Evolutionary conservation across 73 alveolate genomes (phyloP).

Genomic region (Blepharisma stoltei): DNA sequence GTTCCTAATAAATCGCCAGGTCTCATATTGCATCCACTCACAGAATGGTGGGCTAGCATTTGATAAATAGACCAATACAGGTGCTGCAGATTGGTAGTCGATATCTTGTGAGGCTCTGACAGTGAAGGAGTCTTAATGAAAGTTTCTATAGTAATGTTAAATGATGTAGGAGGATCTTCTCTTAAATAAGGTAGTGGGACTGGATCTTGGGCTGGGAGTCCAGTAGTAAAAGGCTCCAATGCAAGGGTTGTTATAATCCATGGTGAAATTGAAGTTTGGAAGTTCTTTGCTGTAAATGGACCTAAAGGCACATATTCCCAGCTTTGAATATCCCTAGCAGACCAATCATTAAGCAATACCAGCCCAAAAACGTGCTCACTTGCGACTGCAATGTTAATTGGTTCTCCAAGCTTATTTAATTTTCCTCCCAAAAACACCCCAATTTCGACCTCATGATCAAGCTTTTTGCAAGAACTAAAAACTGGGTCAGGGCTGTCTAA

Average conservation of each 20-base stretch:
- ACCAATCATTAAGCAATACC: conserved; percentile 91
- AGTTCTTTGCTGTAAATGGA: conserved; percentile 87
- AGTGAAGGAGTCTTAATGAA: conserved; percentile 31
- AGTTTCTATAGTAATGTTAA: conserved; percentile 29
- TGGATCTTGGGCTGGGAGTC: conserved; percentile 82
- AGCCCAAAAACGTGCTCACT: conserved; percentile 73
- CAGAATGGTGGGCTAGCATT: conserved; percentile 83
- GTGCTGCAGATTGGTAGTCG: conserved; percentile 76
- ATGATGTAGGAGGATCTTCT: conserved; percentile 66
- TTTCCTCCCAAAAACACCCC: conserved; percentile 88
- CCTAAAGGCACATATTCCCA: conserved; percentile 94
- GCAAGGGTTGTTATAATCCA: conserved; percentile 93
- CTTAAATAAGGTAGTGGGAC: conserved; percentile 85
- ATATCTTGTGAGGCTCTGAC: conserved; percentile 47
- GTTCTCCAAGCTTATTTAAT: conserved; percentile 36
- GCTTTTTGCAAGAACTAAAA: conserved; percentile 83
- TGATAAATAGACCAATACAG: conserved; percentile 91
- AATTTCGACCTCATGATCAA: conserved; percentile 92
- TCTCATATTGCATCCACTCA: conserved; percentile 78
- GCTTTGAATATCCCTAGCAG: conserved; percentile 92
- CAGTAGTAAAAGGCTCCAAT: conserved; percentile 75
- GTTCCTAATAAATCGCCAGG: conserved; percentile 88
- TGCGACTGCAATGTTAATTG: conserved; percentile 5
- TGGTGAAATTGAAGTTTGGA: conserved; percentile 83
- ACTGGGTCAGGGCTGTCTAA: conserved; percentile 39